Evolutionary conservation across 257 asterid species (phyloP), one percentile per base, ranked within the genome.

Genomic region (Solanum commersonii): DNA sequence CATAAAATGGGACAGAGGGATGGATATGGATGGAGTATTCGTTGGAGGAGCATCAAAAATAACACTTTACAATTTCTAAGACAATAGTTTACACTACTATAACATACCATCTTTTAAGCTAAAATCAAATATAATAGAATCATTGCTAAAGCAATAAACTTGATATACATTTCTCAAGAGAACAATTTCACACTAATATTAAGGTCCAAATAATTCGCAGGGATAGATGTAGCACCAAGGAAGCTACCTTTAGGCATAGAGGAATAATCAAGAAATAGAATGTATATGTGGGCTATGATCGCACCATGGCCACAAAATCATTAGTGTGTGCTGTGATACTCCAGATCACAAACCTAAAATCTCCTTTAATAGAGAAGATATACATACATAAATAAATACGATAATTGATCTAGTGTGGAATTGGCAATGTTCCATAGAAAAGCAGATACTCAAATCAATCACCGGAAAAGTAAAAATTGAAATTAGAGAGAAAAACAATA

Each of bases 401-500:
- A 78, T 16, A 6, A 78, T 4, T 16, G 27, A 79, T 79, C 40
- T 78, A 42, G 20, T 77, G n/a, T 27, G 10, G 23, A 40, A 40
- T 78, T n/a, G 15, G 8, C 25, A 79, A 25, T 15, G n/a, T 16
- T 44, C 85, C 59, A 25, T 3, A n/a, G 44, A 6, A 77, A 40
- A 77, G 27, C 5, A 40, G 5, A 77, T 14, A 2, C 14, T n/a
- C 34, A 40, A 78, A 27, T 23, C 33, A n/a, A 11, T 13, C 10
- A 25, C 3, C 3, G 13, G 0, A 44, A 78, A 77, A 40, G 16
- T 14, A 5, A 38, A 56, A 56, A 56, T 7, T 56, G 65, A 56
- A 38, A 37, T 77, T 3, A 4, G n/a, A 82, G 2, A 15, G n/a
- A 12, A 15, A n/a, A 37, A 11, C 0, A 74, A 63, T 94, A 96